phyloP scores from a whole-genome alignment of 2,329 filamentous ascomycete species.

The Fusarium sp. region DNA sequence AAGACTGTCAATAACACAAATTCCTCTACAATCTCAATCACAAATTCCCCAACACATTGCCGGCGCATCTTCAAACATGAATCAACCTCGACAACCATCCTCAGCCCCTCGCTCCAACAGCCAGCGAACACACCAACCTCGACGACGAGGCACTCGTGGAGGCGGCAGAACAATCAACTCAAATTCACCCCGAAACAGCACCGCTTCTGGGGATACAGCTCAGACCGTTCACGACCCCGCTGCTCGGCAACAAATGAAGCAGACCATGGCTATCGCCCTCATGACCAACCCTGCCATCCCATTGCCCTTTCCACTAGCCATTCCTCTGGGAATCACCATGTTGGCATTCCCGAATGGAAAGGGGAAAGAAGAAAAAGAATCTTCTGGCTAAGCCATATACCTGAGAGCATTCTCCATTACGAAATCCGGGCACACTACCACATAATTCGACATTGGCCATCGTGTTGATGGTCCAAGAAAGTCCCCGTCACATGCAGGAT shows the following conservation, averaged over 20 bases:
- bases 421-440: neutral
- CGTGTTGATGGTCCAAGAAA: neutral
- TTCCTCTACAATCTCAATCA: neutral
- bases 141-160: constrained; percentile 14
- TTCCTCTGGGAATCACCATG: constrained; percentile 16
- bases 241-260: constrained; percentile 34
- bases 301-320: constrained; percentile 22
- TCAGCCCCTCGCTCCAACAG: neutral
- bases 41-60: neutral
- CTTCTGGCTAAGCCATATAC: neutral
- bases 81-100: neutral
- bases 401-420: neutral
- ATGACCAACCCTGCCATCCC: constrained; percentile 29
- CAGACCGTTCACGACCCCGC: constrained; percentile 23
- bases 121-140: neutral
- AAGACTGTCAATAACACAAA: neutral
- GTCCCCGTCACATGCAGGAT: neutral
- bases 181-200: neutral
- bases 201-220: neutral
- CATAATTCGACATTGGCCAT: neutral
- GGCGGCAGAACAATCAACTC: constrained; percentile 1
- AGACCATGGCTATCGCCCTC: constrained; percentile 27
- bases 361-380: neutral
- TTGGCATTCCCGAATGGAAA: constrained; percentile 12
- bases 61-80: neutral